Conservation (phyloP, 2,329 filamentous ascomycete species). For the Claviceps sp. region DNA sequence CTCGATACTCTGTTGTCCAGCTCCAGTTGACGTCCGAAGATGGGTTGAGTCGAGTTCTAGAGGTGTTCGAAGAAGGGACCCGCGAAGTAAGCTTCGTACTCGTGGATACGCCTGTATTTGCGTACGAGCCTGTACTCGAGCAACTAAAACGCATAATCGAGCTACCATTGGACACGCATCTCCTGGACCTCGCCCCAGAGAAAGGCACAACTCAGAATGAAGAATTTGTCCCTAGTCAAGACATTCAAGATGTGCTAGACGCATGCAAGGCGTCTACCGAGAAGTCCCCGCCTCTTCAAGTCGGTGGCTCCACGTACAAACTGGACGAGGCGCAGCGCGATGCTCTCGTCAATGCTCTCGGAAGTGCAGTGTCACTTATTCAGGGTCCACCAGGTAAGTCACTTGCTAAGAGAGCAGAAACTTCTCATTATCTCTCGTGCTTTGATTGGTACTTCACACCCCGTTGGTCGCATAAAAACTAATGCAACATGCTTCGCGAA, state of each 20-base stretch:
- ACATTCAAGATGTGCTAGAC: neutral
- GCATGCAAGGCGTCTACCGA: neutral
- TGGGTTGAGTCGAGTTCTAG: constrained; percentile 33
- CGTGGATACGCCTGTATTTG: constrained; percentile 53
- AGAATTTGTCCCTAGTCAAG: neutral
- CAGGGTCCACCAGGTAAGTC: neutral
- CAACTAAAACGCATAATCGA: constrained; percentile 42
- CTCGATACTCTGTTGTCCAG: constrained; percentile 28
- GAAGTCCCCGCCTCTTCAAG: neutral
- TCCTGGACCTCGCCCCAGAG: constrained; percentile 24
- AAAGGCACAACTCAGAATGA: neutral
- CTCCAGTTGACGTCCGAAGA: constrained; percentile 36
- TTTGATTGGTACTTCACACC: neutral
- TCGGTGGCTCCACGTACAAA: neutral
- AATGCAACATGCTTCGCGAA: neutral
- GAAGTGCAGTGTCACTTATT: neutral
- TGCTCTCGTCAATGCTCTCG: neutral
- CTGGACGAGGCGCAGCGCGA: neutral
- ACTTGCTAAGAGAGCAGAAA: neutral
- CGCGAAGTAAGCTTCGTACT: constrained; percentile 34
- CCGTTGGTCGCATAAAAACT: neutral
- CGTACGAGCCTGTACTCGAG: constrained; percentile 52
- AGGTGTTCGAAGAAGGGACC: constrained; percentile 18
- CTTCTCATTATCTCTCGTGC: neutral
- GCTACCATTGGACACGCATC: constrained; percentile 39